Percentiles rank a stretch among this genome's conserved stretches.
Evolutionary conservation across 345 rosid species (phyloP).

Genomic region (Cardamine occulta): DNA sequence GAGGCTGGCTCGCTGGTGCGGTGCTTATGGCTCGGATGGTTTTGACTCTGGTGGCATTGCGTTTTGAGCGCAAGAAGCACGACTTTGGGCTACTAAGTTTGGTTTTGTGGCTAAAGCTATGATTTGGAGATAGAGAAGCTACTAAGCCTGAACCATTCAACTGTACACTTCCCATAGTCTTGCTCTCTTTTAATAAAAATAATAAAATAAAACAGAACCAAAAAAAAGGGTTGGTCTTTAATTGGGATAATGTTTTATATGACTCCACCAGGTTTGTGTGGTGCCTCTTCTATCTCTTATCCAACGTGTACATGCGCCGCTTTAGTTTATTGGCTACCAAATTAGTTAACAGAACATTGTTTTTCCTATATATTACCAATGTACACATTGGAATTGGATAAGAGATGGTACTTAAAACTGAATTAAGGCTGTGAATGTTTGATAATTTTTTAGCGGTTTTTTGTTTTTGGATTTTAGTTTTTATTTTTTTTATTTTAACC

Average conservation of each 20-base stretch:
- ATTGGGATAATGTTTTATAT: conserved; percentile 35
- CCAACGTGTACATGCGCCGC: conserved; percentile 24
- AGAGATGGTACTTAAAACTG: no score
- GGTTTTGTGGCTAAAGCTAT: conserved; percentile 34
- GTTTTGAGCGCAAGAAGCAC: conserved; percentile 37
- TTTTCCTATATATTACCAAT: no score
- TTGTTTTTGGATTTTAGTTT: no score
- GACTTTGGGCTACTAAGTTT: conserved; percentile 29
- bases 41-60: conserved; percentile 35
- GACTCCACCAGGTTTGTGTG: conserved; percentile 39
- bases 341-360: background rate
- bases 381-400: no score
- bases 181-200: conserved; percentile 5
- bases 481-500: no score
- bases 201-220: conserved; percentile 8
- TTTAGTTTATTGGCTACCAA: conserved; percentile 1
- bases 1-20: conserved; percentile 48
- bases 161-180: conserved; percentile 64
- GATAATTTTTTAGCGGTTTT: no score
- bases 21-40: conserved; percentile 58
- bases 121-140: conserved; percentile 48
- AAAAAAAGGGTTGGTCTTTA: background rate
- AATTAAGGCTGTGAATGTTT: no score
- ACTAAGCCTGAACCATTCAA: conserved; percentile 54
- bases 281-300: conserved; percentile 51